Base-by-base conservation (phyloP, 495 filamentous ascomycete species). In the Hypomontagnella monticulosa region DNA sequence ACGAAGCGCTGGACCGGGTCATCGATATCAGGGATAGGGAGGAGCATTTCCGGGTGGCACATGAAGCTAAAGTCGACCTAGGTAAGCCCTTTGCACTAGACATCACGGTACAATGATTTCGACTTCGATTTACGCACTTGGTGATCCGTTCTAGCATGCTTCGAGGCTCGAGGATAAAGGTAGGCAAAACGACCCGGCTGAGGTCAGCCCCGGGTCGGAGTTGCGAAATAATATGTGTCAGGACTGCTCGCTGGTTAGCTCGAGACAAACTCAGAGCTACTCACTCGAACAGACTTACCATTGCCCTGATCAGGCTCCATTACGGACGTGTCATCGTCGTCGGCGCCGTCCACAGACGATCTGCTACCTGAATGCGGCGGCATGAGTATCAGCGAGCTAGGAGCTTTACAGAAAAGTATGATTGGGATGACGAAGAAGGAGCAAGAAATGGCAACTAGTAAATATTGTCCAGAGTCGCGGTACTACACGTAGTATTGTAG, bases 141-240 rank as follows among this genome's bases (percentile, higher is more conserved):
- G 95, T 99, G 69, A 99, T 99, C 33, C 95, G 85, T 79, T 99
- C 95, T 71, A 99, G 78, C 95, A 99, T 99, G 63, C 93, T 97
- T 71, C 92, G 88, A 3, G 95, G 95, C 75, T 99, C 95, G 48
- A 99, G 84, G 69, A 99, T 99, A 78, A 99, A 99, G 33, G 95
- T 99, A 23, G 95, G 95, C 60, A 99, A 80, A 27, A 93, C 93
- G 54, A 99, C 93, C 67, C 93, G 87, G 77, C 92, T 96, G 60
- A 99, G 81, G 75, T 99, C 95, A 55, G 95, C 95, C 57, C 95
- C 95, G 33, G 96, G 95, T 62, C 95, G 88, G 46, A 99, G 83
- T 80, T 98, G 96, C 37, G 93, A 96, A 61, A 99, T 97, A 76
- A 99, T 97, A 77, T 97, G 93, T 55, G 86, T 89, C 66, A 97